Evolutionary conservation across 768 basidiomycete species (phyloP), one percentile per base, ranked within the genome.

Genomic region (Boletellus sp.): DNA sequence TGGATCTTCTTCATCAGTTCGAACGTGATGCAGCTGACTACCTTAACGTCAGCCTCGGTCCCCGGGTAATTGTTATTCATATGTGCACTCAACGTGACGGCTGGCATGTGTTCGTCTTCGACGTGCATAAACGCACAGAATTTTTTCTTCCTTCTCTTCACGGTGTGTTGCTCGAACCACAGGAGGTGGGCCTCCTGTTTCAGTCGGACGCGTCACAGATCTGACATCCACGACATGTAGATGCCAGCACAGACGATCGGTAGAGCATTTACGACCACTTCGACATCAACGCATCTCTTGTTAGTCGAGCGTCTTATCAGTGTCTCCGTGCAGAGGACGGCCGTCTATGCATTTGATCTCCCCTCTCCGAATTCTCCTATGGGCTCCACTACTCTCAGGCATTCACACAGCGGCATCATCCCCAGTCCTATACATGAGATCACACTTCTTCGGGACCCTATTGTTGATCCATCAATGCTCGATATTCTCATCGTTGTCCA

Each of bases 251-350:
- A n/a, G 17, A n/a, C 5, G 2, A 11, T 6, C 4, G 31, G 40
- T 19, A 10, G 19, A 20, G 37, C 12, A 31, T 60, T 28, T 62
- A n/a, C n/a, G n/a, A n/a, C n/a, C n/a, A n/a, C n/a, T n/a, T n/a
- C 59, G 10, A 60, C 59, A 16, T 62, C 56, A 17, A 60, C 59
- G 3, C 59, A 60, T 42, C 20, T 60, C 7, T 16, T 62, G 2
- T n/a, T 62, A 7, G 46, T 50, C 6, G 7, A 26, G 34, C 51
- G 50, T 1, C 52, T 60, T 0, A 41, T 43, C 24, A 48, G 17
- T 26, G 35, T 35, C 9, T 8, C 8, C 24, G 24, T 52, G 16
- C 55, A 48, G 56, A 11, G 12, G 19, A 49, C 60, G 8, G 26
- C 35, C 32, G 11, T 60, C 26, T 36, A 50, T 22, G 59, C 60